Conservation (phyloP, 1,139 yeast species). For the Debaryomycetaceae sp. region DNA sequence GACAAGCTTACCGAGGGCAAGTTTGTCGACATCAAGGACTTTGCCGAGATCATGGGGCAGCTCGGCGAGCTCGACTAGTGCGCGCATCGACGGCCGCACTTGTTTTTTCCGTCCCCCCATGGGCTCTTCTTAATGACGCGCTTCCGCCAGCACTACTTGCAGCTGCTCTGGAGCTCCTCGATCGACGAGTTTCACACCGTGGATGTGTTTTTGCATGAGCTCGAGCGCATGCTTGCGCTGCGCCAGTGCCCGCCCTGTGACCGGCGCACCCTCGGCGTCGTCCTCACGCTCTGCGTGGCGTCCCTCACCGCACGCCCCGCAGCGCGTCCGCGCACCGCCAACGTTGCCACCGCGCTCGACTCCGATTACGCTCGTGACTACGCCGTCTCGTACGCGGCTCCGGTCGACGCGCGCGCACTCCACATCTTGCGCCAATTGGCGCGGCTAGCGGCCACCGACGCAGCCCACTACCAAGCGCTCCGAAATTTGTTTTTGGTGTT, state of each 20-base stretch:
- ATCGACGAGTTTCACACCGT: slow-evolving; percentile 1
- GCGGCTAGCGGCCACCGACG: not conserved
- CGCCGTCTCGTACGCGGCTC: slow-evolving; percentile 4
- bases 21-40: slow-evolving; percentile 33
- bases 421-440: not conserved
- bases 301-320: slow-evolving; percentile 2
- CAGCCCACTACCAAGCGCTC: not conserved
- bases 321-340: slow-evolving; percentile 1
- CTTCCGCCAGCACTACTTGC: slow-evolving; percentile 2
- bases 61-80: slow-evolving; percentile 34
- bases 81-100: slow-evolving; percentile 1
- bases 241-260: not conserved
- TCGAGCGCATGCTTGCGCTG: slow-evolving; percentile 1
- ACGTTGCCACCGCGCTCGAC: slow-evolving; percentile 3
- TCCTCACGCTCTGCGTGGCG: slow-evolving; percentile 6
- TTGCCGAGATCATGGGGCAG: slow-evolving; percentile 40
- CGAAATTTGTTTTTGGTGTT: slow-evolving; percentile 1
- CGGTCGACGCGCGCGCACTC: slow-evolving; percentile 5
- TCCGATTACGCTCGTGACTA: slow-evolving; percentile 3
- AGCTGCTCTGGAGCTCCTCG: slow-evolving; percentile 1
- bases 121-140: not conserved
- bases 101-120: not conserved
- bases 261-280: slow-evolving; percentile 1
- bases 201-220: slow-evolving; percentile 2
- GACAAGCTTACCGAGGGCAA: slow-evolving; percentile 24